Evolutionary conservation across 192 early-diverging fungal species (phyloP), one percentile per base, ranked within the genome.

Genomic region (Irineochytrium annulatum): DNA sequence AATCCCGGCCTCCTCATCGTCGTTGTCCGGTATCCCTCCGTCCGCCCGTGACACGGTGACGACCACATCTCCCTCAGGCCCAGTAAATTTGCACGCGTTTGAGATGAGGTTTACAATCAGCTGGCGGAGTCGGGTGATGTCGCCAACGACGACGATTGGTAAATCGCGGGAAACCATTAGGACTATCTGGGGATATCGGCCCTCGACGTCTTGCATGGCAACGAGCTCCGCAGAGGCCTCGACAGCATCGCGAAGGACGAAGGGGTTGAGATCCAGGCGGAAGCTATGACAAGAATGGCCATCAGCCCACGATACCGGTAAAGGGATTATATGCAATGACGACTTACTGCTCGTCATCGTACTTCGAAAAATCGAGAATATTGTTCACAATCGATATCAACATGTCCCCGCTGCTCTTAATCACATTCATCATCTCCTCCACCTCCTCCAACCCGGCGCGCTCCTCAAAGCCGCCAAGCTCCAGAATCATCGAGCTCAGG

Each of bases 61-160:
- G 1, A 76, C 71, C 2, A 92, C 86, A 26, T 81, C 78, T 49
- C 89, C 89, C 52, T 83, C 22, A 8, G 59, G 78, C 1, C 78
- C 85, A n/a, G 89, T 93, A 28, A 93, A 93, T 71, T 93, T 93
- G 44, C 90, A 74, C n/a, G 89, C 87, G 55, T 93, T 93, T 45
- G 85, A 84, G 13, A 90, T 86, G 27, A 94, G 68, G 52, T 94
- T 94, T 6, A 87, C 90, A 53, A 94, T 77, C 24, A 94, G 80
- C 72, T 94, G 91, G 33, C 83, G 75, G 44, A 91, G 56, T 30
- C 91, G 76, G 13, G 46, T 49, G 17, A 17, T 24, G 26, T 49
- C 46, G 8, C 46, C 46, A 14, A 49, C 46, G 26, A 49, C 46
- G 46, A 49, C 46, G 6, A 6, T 24, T 6, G 46, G 46, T 8